Percentiles rank a stretch among this genome's conserved stretches.
These are phyloP conservation scores for Xylariaceae sp. DNA, from an alignment of 2,329 filamentous ascomycete species.

Conservation along the genomic window DNA sequence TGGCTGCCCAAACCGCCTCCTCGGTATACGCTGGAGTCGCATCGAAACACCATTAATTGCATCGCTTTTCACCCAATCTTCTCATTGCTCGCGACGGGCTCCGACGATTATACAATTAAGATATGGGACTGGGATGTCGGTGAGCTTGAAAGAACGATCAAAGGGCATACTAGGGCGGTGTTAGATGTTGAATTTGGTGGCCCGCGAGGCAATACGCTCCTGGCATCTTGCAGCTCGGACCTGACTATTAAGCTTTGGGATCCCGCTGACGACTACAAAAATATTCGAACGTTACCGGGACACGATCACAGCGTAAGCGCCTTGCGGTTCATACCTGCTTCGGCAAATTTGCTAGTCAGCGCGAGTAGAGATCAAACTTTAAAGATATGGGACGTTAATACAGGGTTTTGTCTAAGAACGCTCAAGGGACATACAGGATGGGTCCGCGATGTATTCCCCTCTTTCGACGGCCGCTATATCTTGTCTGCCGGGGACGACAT, in stretches of 20 bases:
- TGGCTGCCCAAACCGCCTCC: constrained; percentile 81
- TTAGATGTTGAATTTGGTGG: constrained; percentile 87
- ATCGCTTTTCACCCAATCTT: constrained; percentile 91
- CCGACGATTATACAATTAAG: constrained; percentile 89
- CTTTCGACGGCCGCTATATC: constrained; percentile 75
- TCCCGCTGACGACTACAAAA: constrained; percentile 86
- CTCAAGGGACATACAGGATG: constrained; percentile 78
- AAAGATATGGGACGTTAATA: constrained; percentile 87
- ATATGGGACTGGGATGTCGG: constrained; percentile 96
- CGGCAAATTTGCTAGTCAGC: constrained; percentile 73
- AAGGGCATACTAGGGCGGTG: constrained; percentile 85
- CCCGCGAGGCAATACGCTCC: constrained; percentile 67
- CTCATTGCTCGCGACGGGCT: constrained; percentile 81
- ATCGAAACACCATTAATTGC: constrained; percentile 74
- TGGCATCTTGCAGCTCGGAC: constrained; percentile 75
- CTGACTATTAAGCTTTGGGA: constrained; percentile 95
- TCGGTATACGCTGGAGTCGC: constrained; percentile 75
- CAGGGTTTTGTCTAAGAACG: constrained; percentile 85
- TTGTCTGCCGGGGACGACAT: constrained; percentile 78
- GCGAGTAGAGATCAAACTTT: constrained; percentile 81
- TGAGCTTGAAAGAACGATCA: constrained; percentile 82
- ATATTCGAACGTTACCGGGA: constrained; percentile 82
- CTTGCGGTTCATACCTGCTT: constrained; percentile 74
- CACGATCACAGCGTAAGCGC: constrained; percentile 90
- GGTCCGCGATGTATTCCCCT: constrained; percentile 84